Percentiles rank a stretch among this genome's conserved stretches.
These are phyloP conservation scores for Mycena vulgaris DNA, from an alignment of 768 basidiomycete genomes.

Conservation along the genomic window DNA sequence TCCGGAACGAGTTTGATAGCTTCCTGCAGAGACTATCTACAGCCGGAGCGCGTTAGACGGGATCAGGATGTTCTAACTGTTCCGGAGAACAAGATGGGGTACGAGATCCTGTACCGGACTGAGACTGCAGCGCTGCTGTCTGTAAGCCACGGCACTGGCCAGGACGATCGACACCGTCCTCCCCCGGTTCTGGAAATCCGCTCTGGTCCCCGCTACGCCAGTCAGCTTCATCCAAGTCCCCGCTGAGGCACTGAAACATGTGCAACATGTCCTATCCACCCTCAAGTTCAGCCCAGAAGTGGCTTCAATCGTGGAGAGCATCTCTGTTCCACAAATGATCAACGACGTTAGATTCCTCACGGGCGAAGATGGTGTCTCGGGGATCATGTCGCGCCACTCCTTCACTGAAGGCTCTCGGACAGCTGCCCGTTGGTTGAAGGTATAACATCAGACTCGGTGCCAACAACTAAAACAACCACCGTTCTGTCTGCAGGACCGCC, in stretches of 20 bases:
- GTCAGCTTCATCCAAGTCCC: slow-evolving; percentile 71
- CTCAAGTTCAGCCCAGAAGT: slow-evolving; percentile 81
- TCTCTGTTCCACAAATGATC: slow-evolving; percentile 77
- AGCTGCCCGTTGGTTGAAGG: slow-evolving; percentile 85
- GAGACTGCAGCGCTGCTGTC: slow-evolving; percentile 65
- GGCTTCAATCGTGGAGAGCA: slow-evolving; percentile 76
- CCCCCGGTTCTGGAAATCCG: slow-evolving; percentile 83
- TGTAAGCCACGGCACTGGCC: slow-evolving; percentile 57
- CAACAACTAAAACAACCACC: background rate
- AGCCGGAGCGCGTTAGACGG: slow-evolving; percentile 17
- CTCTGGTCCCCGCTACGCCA: slow-evolving; percentile 69
- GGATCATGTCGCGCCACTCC: slow-evolving; percentile 86
- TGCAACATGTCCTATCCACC: slow-evolving; percentile 69
- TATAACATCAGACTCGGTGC: background rate
- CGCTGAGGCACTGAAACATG: slow-evolving; percentile 64
- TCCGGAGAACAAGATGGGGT: slow-evolving; percentile 38
- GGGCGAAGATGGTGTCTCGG: slow-evolving; percentile 83
- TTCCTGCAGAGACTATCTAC: slow-evolving; percentile 51
- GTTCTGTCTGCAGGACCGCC: slow-evolving; percentile 48
- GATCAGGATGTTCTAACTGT: slow-evolving; percentile 32
- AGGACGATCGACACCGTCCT: slow-evolving; percentile 70
- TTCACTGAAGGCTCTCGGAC: slow-evolving; percentile 76
- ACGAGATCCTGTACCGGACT: slow-evolving; percentile 61
- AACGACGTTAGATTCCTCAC: slow-evolving; percentile 87
- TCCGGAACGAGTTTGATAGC: slow-evolving; percentile 50